Evolutionary conservation across 2,329 filamentous ascomycete species (phyloP), one percentile per base, ranked within the genome.

Genomic region (Boeremia exigua): DNA sequence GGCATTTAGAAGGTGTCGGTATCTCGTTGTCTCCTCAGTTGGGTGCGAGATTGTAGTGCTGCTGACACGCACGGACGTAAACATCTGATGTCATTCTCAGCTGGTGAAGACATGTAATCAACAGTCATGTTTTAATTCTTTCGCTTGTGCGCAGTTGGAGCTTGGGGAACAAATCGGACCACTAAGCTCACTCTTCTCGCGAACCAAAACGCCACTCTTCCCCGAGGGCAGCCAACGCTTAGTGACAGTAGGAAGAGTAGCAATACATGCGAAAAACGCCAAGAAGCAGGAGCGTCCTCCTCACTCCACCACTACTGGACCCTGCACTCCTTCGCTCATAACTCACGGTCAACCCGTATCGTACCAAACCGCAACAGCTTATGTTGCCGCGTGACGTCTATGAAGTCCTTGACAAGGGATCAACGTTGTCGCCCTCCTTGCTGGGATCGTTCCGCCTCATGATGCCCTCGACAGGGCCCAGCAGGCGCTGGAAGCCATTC

Each of bases 381-480:
- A 17, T 29, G 37, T 12, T 8, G 32, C 7, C 15, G 37, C 25
- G 14, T 23, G 33, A 12, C 48, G 33, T 12, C 61, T 59, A 73
- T 63, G 61, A 58, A 33, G 57, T 48, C 42, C 60, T 70, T 27
- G 71, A 69, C 32, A 90, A 78, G 23, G 88, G 88, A 71, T 90
- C 88, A 73, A 89, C 81, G 65, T 87, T 84, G 14, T 70, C 70
- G 15, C 66, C 63, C n/a, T 54, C 61, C 64, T 81, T 81, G 69
- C 77, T 79, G 38, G 82, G 82, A 63, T 85, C 83, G 58, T 84
- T 91, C 70, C 95, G 86, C 76, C 95, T 85, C 91, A 99, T 92
- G 73, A 98, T 96, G 58, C 92, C 88, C 77, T 96, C 92, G 27
- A 98, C 93, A 0, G 94, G 93, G 2, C 95, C 95, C 30, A 99